phyloP scores from a whole-genome alignment of 768 basidiomycete species.

The Tulasnella sp. region DNA sequence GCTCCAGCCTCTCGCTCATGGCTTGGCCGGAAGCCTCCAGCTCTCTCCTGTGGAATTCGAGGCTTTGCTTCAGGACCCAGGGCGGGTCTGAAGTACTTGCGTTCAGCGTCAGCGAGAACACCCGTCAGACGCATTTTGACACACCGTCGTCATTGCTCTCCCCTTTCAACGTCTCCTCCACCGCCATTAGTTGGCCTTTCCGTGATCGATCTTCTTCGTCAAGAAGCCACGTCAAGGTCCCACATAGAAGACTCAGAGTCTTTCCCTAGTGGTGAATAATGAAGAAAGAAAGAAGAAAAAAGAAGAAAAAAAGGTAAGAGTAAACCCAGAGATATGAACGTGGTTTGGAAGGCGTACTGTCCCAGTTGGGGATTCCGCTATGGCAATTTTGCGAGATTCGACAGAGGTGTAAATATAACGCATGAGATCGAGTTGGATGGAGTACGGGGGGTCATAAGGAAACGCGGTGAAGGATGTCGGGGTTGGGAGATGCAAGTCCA shows the following conservation, averaged over 20 bases:
- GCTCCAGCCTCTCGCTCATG: constrained; percentile 46
- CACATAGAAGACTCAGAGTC: constrained; percentile 68
- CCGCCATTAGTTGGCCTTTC: constrained; percentile 46
- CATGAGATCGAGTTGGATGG: constrained; percentile 83
- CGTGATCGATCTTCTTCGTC: constrained; percentile 59
- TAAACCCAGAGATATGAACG: neutral
- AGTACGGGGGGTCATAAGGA: constrained; percentile 72
- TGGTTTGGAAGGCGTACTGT: constrained; percentile 41
- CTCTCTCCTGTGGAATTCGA: constrained; percentile 50
- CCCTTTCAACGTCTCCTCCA: constrained; percentile 17
- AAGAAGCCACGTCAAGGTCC: constrained; percentile 60
- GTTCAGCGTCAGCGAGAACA: neutral
- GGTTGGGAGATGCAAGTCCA: constrained; percentile 36
- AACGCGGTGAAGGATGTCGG: constrained; percentile 66
- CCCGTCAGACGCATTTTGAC: no score
- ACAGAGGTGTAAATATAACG: constrained; percentile 71
- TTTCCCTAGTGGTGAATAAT: no score
- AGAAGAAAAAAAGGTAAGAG: no score
- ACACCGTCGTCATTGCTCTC: constrained; percentile 2
- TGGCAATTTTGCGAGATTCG: constrained; percentile 53
- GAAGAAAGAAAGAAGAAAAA: neutral
- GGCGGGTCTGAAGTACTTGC: constrained; percentile 37
- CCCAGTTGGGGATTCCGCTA: constrained; percentile 84
- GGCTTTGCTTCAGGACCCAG: constrained; percentile 68
- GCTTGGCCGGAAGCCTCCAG: constrained; percentile 57